Evolutionary conservation across 73 alveolate genomes (phyloP).

Genomic region (Paraurostyla sp.): DNA sequence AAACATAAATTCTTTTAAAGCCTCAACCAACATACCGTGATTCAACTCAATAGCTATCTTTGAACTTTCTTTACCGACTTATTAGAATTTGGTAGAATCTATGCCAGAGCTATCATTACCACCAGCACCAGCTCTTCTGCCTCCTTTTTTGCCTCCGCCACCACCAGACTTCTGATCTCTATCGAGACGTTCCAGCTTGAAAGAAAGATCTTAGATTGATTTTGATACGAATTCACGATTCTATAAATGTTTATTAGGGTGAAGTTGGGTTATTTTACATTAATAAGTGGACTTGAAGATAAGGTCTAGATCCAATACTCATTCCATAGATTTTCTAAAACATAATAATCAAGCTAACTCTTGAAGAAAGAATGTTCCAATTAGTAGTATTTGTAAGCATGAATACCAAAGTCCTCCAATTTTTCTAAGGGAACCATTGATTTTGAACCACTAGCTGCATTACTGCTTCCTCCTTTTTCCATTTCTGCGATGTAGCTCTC

Average conservation of each 20-base stretch:
- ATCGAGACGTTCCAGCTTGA: conserved; percentile 60
- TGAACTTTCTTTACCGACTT: conserved; percentile 43
- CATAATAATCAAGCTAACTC: conserved; percentile 84
- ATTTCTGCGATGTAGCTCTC: conserved; percentile 82
- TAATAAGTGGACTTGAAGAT: conserved; percentile 80
- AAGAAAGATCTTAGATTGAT: conserved; percentile 58
- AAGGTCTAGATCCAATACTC: conserved; percentile 95
- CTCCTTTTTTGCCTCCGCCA: conserved; percentile 14
- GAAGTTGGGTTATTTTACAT: background rate
- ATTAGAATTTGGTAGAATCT: background rate
- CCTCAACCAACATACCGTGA: conserved; percentile 64
- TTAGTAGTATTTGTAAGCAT: conserved; percentile 87
- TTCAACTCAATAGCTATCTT: conserved; percentile 30
- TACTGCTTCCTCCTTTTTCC: conserved; percentile 71
- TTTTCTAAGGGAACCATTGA: conserved; percentile 86
- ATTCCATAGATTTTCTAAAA: conserved; percentile 92
- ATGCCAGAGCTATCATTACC: conserved; percentile 15
- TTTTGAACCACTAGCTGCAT: conserved; percentile 59
- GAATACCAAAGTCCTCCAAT: conserved; percentile 97
- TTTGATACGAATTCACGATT: conserved; percentile 60
- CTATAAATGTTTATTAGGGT: background rate
- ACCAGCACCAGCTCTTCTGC: background rate
- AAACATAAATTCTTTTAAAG: conserved; percentile 51
- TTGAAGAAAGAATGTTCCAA: conserved; percentile 88
- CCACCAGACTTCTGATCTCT: conserved; percentile 43